A percentile compares a stretch with the other conserved stretches of the same genome.
Evolutionary conservation across 805 yeast genomes (phyloP).

Genomic region (Pichia nakasei): DNA sequence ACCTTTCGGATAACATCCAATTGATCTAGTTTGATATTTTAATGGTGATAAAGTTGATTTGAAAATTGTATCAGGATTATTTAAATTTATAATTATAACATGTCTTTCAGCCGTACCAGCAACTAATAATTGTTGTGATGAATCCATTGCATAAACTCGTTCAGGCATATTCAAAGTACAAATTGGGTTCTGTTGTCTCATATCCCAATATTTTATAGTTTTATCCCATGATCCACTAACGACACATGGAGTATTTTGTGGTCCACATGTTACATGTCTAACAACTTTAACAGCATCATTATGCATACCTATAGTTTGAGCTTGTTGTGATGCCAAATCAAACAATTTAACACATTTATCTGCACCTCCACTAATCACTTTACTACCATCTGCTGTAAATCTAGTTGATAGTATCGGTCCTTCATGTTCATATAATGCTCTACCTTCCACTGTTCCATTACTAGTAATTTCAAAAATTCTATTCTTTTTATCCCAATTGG

Average conservation of each 20-base stretch:
- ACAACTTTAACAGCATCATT: slow-evolving; percentile 71
- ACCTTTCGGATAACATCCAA: slow-evolving; percentile 84
- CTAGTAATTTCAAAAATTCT: slow-evolving; percentile 80
- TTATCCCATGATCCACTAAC: slow-evolving; percentile 97
- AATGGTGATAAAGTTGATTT: slow-evolving; percentile 68
- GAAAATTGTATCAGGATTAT: slow-evolving; percentile 75
- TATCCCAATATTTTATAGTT: slow-evolving; percentile 90
- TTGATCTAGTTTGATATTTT: slow-evolving; percentile 79
- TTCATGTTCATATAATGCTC: slow-evolving; percentile 84
- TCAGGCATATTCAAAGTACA: slow-evolving; percentile 81
- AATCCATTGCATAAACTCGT: slow-evolving; percentile 83
- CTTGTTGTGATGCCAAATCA: slow-evolving; percentile 76
- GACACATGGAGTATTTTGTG: slow-evolving; percentile 70
- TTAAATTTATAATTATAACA: slow-evolving; percentile 65
- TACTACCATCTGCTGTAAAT: slow-evolving; percentile 83
- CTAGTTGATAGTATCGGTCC: slow-evolving; percentile 78
- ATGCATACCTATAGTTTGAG: slow-evolving; percentile 79
- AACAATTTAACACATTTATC: slow-evolving; percentile 81
- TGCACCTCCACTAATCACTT: slow-evolving; percentile 81
- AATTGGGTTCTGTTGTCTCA: slow-evolving; percentile 75
- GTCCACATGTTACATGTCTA: slow-evolving; percentile 75
- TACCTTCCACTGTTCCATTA: slow-evolving; percentile 73
- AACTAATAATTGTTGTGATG: slow-evolving; percentile 70
- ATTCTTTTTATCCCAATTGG: slow-evolving; percentile 94
- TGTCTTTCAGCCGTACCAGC: slow-evolving; percentile 94